These are phyloP conservation scores for Malassezia sympodialis DNA, from an alignment of 1,284 basidiomycete species.

Conservation along the genomic window DNA sequence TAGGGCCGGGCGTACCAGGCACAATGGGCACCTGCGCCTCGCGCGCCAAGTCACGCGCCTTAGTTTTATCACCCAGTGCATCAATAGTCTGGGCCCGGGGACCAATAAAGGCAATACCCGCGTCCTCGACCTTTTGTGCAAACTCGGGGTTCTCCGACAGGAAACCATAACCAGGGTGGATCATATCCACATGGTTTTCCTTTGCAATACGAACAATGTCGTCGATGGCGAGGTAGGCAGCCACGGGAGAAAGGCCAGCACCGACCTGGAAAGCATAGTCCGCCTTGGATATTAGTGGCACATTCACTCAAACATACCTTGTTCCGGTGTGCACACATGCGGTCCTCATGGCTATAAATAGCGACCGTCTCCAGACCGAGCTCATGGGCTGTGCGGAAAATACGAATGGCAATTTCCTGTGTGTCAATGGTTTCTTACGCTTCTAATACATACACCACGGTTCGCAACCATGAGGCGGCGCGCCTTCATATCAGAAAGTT, in stretches of 20 bases:
- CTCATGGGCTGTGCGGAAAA: conserved; percentile 97
- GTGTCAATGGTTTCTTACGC: background rate
- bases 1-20: conserved; percentile 90
- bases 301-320: conserved; percentile 55
- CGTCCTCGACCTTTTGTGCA: conserved; percentile 89
- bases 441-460: conserved; percentile 30
- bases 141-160: conserved; percentile 93
- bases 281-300: conserved; percentile 54
- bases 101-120: conserved; percentile 93
- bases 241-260: conserved; percentile 86
- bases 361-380: conserved; percentile 98
- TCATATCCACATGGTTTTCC: conserved; percentile 98
- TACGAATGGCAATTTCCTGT: conserved; percentile 98
- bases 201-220: conserved; percentile 64
- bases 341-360: conserved; percentile 94
- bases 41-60: conserved; percentile 55
- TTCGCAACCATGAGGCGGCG: conserved; percentile 47
- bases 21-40: conserved; percentile 70
- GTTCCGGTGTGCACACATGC: conserved; percentile 91
- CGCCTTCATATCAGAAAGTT: conserved; percentile 17
- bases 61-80: conserved; percentile 95
- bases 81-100: conserved; percentile 95
- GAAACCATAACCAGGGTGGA: conserved; percentile 82
- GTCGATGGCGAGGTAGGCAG: conserved; percentile 90
- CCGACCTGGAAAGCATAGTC: conserved; percentile 99